Conservation (phyloP, 805 yeast species). For the Metschnikowia proteae region DNA sequence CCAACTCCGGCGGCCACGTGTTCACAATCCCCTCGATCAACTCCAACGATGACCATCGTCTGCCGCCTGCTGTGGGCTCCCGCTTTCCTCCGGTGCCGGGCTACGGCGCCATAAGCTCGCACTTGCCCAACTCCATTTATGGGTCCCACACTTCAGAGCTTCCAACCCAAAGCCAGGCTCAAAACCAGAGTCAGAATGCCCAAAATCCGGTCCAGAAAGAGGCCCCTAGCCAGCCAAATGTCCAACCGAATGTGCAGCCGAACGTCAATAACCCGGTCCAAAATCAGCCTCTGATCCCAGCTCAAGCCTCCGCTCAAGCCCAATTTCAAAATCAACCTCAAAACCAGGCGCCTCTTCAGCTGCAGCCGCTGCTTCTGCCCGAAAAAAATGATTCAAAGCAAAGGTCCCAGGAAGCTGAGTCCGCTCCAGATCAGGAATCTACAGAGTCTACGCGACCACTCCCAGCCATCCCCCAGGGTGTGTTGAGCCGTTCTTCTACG, state of each 20-base stretch:
- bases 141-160: neutral
- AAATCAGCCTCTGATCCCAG: neutral
- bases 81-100: conserved; percentile 18
- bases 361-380: conserved; percentile 14
- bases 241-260: conserved; percentile 23
- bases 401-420: neutral
- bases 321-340: conserved; percentile 14
- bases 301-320: conserved; percentile 2
- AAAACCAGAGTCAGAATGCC: neutral
- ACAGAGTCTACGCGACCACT: conserved; percentile 23
- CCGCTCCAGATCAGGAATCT: conserved; percentile 17
- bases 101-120: conserved; percentile 17
- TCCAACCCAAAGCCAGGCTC: conserved; percentile 14
- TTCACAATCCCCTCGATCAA: conserved; percentile 49
- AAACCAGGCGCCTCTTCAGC: conserved; percentile 21
- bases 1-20: conserved; percentile 38
- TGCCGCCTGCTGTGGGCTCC: conserved; percentile 8
- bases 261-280: neutral
- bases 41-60: conserved; percentile 27
- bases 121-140: conserved; percentile 18
- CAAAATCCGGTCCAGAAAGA: conserved; percentile 3
- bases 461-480: conserved; percentile 20
- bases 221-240: conserved; percentile 22
- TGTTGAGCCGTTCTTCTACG: conserved; percentile 40
- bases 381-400: neutral